Evolutionary conservation across 352 stramenopile genomes (phyloP).

Genomic region (Phytophthora pluvialis): DNA sequence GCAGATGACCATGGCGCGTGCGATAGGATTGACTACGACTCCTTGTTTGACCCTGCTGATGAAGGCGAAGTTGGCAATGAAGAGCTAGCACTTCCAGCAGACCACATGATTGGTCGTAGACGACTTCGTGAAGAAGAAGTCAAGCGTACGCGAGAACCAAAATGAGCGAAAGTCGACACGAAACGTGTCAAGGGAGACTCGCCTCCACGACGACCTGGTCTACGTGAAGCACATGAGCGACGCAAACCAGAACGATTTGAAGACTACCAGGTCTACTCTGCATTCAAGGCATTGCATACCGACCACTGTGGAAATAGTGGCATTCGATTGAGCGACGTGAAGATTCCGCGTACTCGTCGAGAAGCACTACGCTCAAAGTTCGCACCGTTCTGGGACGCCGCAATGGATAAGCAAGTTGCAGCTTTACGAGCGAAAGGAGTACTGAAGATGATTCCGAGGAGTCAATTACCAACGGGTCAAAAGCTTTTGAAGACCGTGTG

Average conservation of each 20-base stretch:
- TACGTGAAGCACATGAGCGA: constrained; percentile 3
- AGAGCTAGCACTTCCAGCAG: not conserved
- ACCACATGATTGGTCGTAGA: constrained; percentile 2
- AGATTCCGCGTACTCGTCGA: not conserved
- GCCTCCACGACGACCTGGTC: not conserved
- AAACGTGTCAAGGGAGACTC: constrained; percentile 1
- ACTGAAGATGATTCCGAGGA: not conserved
- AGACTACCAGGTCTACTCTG: constrained; percentile 1
- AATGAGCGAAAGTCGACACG: not conserved
- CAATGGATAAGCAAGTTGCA: constrained; percentile 1
- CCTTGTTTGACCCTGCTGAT: constrained; percentile 6
- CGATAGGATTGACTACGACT: not conserved
- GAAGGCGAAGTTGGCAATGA: not conserved
- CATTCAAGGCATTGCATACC: not conserved
- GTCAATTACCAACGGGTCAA: not conserved
- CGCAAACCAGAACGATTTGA: not conserved
- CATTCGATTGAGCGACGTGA: constrained; percentile 3
- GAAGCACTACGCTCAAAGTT: constrained; percentile 4
- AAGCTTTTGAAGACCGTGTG: not conserved
- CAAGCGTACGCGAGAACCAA: not conserved
- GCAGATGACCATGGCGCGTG: not conserved
- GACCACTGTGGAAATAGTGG: not conserved
- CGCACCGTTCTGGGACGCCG: not conserved
- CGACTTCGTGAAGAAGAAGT: not conserved
- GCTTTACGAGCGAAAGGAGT: not conserved